These are phyloP conservation scores for Amanita thiersii DNA, from an alignment of 768 basidiomycete genomes.

Conservation along the genomic window DNA sequence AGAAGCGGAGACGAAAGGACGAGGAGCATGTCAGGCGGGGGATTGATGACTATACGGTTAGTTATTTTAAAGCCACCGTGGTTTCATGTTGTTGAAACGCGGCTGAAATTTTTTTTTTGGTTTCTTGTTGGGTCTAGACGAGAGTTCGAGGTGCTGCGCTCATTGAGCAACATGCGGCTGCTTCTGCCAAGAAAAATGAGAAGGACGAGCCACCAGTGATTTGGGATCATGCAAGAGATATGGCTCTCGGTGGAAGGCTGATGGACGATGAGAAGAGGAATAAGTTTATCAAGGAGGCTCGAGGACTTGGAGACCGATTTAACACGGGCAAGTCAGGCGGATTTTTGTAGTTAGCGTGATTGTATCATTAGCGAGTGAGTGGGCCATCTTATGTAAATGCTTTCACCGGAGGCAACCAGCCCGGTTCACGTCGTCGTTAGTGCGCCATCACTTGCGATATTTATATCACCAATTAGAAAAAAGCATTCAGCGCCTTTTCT, in stretches of 20 bases:
- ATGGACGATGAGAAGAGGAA: slow-evolving; percentile 84
- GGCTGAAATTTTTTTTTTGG: slow-evolving; percentile 1
- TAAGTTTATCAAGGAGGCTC: slow-evolving; percentile 74
- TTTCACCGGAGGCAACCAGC: too few species aligned
- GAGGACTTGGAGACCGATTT: slow-evolving; percentile 77
- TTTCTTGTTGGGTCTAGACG: slow-evolving; percentile 20
- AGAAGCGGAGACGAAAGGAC: slow-evolving; percentile 56
- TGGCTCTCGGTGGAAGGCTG: slow-evolving; percentile 78
- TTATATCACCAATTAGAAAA: too few species aligned
- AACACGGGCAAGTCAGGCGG: slow-evolving; percentile 64
- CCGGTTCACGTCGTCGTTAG: too few species aligned
- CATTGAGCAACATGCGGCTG: slow-evolving; percentile 40
- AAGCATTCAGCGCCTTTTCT: too few species aligned
- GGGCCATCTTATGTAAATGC: too few species aligned
- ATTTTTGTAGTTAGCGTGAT: slow-evolving; percentile 34
- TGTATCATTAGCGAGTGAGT: not conserved
- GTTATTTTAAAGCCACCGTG: slow-evolving; percentile 18
- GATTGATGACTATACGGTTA: slow-evolving; percentile 75
- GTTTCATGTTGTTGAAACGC: too few species aligned
- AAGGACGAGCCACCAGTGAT: slow-evolving; percentile 56
- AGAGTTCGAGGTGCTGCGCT: slow-evolving; percentile 46
- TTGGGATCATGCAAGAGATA: slow-evolving; percentile 91
- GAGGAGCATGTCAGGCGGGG: slow-evolving; percentile 57
- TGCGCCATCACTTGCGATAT: too few species aligned
- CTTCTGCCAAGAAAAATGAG: slow-evolving; percentile 22